phyloP scores from a whole-genome alignment of 2,329 filamentous ascomycete genomes.

The Tolypocladium endophyticum region DNA sequence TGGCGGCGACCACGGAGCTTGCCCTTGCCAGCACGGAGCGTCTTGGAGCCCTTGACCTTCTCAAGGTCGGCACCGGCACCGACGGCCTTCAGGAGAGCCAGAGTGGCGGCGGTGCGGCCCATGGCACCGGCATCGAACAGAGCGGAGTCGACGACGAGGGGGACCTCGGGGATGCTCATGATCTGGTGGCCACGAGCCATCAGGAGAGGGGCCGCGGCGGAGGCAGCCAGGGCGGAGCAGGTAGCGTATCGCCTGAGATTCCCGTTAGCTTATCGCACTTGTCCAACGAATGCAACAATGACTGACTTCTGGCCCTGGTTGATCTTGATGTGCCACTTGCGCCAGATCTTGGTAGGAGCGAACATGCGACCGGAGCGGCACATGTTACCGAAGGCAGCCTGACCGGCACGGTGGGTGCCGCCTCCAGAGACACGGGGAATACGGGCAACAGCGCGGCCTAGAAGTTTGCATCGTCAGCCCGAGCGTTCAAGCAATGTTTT shows the following conservation, averaged over 20 bases:
- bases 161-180: conserved; percentile 85
- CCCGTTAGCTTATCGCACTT: conserved; percentile 9
- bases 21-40: conserved; percentile 97
- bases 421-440: conserved; percentile 99
- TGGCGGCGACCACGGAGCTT: conserved; percentile 95
- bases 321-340: conserved; percentile 99
- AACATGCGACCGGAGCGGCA: conserved; percentile 99
- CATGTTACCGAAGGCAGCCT: conserved; percentile 99
- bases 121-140: conserved; percentile 71
- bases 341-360: conserved; percentile 99
- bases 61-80: conserved; percentile 84
- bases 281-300: not conserved
- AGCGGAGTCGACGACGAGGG: conserved; percentile 87
- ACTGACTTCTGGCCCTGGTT: conserved; percentile 94
- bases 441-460: conserved; percentile 98
- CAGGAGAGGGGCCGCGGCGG: conserved; percentile 87
- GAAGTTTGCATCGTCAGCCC: conserved; percentile 2
- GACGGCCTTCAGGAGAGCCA: conserved; percentile 79
- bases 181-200: conserved; percentile 96
- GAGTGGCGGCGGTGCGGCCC: conserved; percentile 79
- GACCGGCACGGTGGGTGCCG: conserved; percentile 99
- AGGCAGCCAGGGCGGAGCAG: conserved; percentile 92
- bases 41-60: conserved; percentile 94
- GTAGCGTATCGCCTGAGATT: conserved; percentile 79
- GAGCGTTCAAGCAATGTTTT: not conserved